Evolutionary conservation across 345 rosid species (phyloP), one percentile per base, ranked within the genome.

Genomic region (Boechera divaricarpa): DNA sequence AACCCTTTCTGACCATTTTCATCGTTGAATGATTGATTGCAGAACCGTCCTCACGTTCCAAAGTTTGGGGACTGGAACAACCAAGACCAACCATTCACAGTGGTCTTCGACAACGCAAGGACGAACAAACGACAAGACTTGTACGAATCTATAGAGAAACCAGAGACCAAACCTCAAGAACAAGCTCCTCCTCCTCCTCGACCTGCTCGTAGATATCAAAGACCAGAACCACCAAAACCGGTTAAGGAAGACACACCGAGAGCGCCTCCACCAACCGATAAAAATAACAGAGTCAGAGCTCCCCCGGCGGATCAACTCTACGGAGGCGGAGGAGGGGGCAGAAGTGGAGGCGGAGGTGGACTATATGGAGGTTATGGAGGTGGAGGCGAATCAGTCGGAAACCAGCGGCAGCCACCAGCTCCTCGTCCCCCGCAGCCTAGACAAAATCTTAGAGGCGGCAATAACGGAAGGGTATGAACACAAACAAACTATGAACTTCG

Each of bases 291-390:
- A 90, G 87, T 77, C 64, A 85, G 62, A 67, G 60, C 71, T 52
- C 79, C 84, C 28, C 86, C 93, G n/a, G 84, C 91, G 0, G 89
- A 79, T 58, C 87, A 63, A 10, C 44, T 41, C 49, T 13, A 15
- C 3, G 49, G 77, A 48, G 67, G 73, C 11, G 51, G 45, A 28
- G 54, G 21, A 4, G 45, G 77, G 63, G 18, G 52, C 18, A 2
- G 59, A 45, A 13, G 10, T 4, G 35, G 70, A 36, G 31, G 39
- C 11, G 59, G 65, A 36, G 49, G 41, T 7, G 61, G 77, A 64
- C 62, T 64, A 29, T 71, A 71, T 41, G 74, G 77, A 49, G 73
- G 69, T 38, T 66, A 32, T 33, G 73, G 68, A 64, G 67, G 31
- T 18, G 77, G 76, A 36, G 55, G 72, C 53, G 70, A 66, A 73